Base-by-base conservation (phyloP, 2,329 filamentous ascomycete genomes). In the Colletotrichum sp. region DNA sequence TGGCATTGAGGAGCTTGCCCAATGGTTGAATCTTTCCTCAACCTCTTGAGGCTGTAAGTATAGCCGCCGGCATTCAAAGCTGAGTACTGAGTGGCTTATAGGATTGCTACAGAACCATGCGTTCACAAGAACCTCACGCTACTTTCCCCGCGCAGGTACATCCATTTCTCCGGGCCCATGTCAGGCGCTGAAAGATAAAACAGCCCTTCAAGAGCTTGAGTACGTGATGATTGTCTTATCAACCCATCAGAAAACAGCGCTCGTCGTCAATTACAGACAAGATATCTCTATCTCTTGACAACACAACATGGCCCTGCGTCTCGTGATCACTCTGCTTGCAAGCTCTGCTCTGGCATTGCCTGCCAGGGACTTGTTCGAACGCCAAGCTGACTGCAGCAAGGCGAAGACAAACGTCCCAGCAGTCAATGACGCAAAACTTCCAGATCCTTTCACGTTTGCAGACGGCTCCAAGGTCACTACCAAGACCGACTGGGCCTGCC, bases 391-490 rank as follows among this genome's bases (percentile, higher is more conserved):
- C 68, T 87, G 85, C 79, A 58, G 66, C 59, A 77, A 81, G n/a
- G 73, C 81, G 36, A 63, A 78, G 61, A 76, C 77, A 75, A 82
- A 72, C 73, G 83, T 83, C 75, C 79, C 85, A 12, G 77, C 83
- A 27, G 81, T 84, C 71, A 80, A 79, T 79, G 76, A 77, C 33
- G 79, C 80, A 73, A 83, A 84, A 80, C 82, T 87, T 21, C 84
- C 84, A 6, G 86, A 89, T 79, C 88, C 87, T 38, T 90, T 89
- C 80, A 85, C 83, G 33, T 84, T 83, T 62, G 76, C 82, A 11
- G 82, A 82, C 69, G 87, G 87, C 61, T 79, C 76, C 27, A 84
- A 83, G 75, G 83, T 89, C 63, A 82, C 83, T 8, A 87, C 83
- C 72, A 84, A 86, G 79, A 84, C 79, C 31, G 82, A 87, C 74